Percentiles rank a stretch among this genome's conserved stretches.
Evolutionary conservation across 371 early-diverging fungal genomes (phyloP).

Genomic region (Dinochytrium kinnereticum): DNA sequence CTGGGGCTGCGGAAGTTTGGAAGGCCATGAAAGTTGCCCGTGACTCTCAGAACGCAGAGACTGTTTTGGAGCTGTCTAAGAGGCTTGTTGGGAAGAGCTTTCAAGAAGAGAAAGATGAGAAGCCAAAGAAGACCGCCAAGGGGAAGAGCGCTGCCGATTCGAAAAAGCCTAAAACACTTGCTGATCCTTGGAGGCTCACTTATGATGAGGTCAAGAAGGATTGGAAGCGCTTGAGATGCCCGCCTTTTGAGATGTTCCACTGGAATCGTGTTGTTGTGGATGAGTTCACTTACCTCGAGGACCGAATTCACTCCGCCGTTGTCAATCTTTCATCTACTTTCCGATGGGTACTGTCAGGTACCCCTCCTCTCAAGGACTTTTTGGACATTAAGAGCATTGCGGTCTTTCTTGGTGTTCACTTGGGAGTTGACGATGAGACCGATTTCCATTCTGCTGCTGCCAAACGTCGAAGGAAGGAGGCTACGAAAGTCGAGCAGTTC

Average conservation of each 20-base stretch:
- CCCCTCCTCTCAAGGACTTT: constrained; percentile 45
- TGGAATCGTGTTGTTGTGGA: constrained; percentile 49
- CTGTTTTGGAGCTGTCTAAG: constrained; percentile 3
- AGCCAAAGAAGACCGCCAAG: constrained; percentile 14
- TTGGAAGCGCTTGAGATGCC: constrained; percentile 42
- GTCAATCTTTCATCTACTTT: constrained; percentile 23
- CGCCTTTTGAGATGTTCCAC: constrained; percentile 44
- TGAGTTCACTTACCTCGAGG: constrained; percentile 47
- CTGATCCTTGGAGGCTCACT: constrained; percentile 41
- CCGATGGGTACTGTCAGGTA: constrained; percentile 48
- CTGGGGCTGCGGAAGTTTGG: background rate
- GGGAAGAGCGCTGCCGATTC: constrained; percentile 18
- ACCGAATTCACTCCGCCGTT: constrained; percentile 38
- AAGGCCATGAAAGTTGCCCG: constrained; percentile 9
- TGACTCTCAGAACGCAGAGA: background rate
- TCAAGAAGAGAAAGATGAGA: background rate
- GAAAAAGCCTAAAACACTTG: constrained; percentile 9
- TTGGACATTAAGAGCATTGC: constrained; percentile 45
- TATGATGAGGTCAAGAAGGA: constrained; percentile 25
- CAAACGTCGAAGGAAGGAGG: constrained; percentile 28
- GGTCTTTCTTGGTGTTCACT: constrained; percentile 43
- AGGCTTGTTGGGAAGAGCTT: constrained; percentile 15
- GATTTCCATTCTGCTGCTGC: constrained; percentile 25
- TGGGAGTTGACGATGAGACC: constrained; percentile 45
- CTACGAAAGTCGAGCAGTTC: constrained; percentile 44